Conservation (phyloP, 371 early-diverging fungal genomes). For the Enterocytospora artemiae region DNA sequence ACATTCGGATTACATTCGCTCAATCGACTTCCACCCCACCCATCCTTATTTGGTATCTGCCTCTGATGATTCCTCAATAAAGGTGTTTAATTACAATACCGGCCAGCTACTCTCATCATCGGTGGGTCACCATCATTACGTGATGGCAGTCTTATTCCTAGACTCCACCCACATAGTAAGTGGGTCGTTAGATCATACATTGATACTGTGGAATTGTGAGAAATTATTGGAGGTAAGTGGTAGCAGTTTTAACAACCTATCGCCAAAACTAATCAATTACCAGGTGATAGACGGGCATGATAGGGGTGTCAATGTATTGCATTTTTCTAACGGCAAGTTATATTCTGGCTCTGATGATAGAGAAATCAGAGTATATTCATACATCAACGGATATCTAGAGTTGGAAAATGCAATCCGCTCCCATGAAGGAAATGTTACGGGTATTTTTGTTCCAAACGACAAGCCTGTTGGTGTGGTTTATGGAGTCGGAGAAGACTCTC, state of each 20-base stretch:
- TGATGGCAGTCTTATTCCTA: constrained; percentile 95
- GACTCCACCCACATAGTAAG: constrained; percentile 90
- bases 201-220: constrained; percentile 92
- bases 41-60: constrained; percentile 89
- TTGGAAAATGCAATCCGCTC: constrained; percentile 90
- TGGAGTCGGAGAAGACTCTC: constrained; percentile 84
- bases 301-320: constrained; percentile 93
- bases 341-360: constrained; percentile 92
- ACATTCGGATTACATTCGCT: constrained; percentile 93
- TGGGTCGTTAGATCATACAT: constrained; percentile 88
- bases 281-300: constrained; percentile 95
- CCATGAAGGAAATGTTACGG: constrained; percentile 89
- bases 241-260: constrained; percentile 69
- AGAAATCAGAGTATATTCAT: constrained; percentile 90
- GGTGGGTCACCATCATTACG: constrained; percentile 96
- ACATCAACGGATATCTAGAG: constrained; percentile 84
- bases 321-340: constrained; percentile 77
- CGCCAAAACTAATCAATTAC: constrained; percentile 87
- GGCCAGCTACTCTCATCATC: constrained; percentile 83
- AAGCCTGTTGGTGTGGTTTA: constrained; percentile 61
- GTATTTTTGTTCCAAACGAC: constrained; percentile 80
- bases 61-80: constrained; percentile 94
- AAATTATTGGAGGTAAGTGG: constrained; percentile 60
- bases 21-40: constrained; percentile 90
- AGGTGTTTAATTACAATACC: constrained; percentile 99